These are phyloP conservation scores for Fermentozyma sake DNA, from an alignment of 1,139 yeast genomes.

Conservation along the genomic window DNA sequence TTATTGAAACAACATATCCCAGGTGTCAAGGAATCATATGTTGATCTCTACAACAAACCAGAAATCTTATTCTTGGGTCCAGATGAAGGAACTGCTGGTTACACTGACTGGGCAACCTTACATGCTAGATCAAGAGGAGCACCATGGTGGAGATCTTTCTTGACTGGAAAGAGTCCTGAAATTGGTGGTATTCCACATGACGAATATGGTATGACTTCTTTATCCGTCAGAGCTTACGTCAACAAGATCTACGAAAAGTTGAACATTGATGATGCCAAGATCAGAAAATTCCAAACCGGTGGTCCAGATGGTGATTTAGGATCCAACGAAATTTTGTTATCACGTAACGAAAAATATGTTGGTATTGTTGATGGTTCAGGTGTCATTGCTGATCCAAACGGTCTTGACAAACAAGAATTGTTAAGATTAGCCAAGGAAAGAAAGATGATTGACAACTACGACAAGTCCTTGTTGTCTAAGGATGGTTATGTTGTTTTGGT, in stretches of 20 bases:
- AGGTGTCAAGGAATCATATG: constrained; percentile 79
- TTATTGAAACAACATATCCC: constrained; percentile 69
- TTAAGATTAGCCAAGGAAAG: constrained; percentile 74
- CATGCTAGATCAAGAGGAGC: constrained; percentile 94
- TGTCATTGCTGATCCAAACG: constrained; percentile 86
- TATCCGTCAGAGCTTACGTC: constrained; percentile 90
- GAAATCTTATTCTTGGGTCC: constrained; percentile 97
- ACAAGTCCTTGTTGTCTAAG: constrained; percentile 59
- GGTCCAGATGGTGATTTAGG: constrained; percentile 99
- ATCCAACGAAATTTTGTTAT: constrained; percentile 85
- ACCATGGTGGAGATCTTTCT: constrained; percentile 98
- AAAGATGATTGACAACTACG: constrained; percentile 69
- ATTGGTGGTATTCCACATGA: constrained; percentile 99
- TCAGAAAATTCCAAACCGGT: constrained; percentile 90
- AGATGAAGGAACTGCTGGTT: constrained; percentile 95
- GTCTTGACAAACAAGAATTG: constrained; percentile 77
- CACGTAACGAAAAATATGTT: constrained; percentile 76
- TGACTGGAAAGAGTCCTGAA: constrained; percentile 90
- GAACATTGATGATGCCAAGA: constrained; percentile 48
- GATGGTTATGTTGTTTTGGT: constrained; percentile 81
- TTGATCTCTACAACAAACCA: constrained; percentile 76
- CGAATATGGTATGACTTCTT: constrained; percentile 95
- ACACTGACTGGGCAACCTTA: constrained; percentile 97
- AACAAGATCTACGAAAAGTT: constrained; percentile 83
- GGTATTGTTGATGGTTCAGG: constrained; percentile 96